Evolutionary conservation across 139 green algal species (phyloP).

Genomic region (Volvox reticuliferus): DNA sequence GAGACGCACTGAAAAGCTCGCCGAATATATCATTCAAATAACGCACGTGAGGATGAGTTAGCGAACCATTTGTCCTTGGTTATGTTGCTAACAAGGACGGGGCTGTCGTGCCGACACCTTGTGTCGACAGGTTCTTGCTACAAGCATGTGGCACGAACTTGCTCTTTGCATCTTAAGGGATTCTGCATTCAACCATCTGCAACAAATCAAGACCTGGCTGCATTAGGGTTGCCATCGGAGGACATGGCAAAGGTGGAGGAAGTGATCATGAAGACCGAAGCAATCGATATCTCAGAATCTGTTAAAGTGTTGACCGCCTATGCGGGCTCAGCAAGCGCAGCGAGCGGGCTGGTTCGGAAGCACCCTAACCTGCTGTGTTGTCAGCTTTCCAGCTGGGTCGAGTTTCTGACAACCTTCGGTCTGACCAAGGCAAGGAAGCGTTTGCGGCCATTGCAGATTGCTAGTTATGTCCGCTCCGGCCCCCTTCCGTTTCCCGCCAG

Average conservation of each 20-base stretch:
- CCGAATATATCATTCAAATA: too few relatives aligned
- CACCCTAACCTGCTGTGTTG: constrained; percentile 25
- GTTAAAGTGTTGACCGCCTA: not conserved
- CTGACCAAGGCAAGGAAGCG: constrained; percentile 2
- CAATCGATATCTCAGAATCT: not conserved
- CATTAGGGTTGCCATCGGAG: not conserved
- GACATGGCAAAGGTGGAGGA: not conserved
- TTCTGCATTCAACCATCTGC: not conserved
- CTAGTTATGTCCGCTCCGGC: not conserved
- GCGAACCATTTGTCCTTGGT: not conserved
- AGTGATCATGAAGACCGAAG: not conserved
- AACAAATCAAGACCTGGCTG: not conserved
- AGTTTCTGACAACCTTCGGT: constrained; percentile 15
- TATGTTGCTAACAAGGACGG: not conserved
- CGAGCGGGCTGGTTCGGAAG: not conserved
- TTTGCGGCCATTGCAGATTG: not conserved
- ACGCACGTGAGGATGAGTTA: too few relatives aligned
- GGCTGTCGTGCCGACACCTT: not conserved
- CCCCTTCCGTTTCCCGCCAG: not conserved
- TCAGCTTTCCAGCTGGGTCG: constrained; percentile 12
- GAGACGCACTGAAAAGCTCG: too few relatives aligned
- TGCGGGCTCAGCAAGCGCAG: not conserved
- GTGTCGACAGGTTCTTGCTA: not conserved
- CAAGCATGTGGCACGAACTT: not conserved
- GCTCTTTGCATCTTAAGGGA: not conserved